phyloP scores from a whole-genome alignment of 179 eudicot species.

The Spinacia oleracea region DNA sequence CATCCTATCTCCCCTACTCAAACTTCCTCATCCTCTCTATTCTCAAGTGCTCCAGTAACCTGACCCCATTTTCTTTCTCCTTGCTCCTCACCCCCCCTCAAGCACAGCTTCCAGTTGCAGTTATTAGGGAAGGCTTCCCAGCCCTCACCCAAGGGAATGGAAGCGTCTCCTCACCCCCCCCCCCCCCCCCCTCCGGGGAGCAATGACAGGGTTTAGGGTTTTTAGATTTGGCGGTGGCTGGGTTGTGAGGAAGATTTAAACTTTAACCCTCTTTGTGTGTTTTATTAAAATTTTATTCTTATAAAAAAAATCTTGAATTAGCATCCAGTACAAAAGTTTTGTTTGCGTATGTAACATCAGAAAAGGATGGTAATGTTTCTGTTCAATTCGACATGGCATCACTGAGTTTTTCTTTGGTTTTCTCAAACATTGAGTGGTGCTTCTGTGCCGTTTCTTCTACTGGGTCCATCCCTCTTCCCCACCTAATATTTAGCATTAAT shows the following conservation, averaged over 20 bases:
- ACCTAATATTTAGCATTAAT: neutral
- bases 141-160: neutral
- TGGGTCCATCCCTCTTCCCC: neutral
- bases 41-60: neutral
- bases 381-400: neutral
- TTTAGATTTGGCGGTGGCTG: neutral
- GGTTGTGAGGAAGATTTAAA: neutral
- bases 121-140: neutral
- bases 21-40: neutral
- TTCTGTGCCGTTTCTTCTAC: conserved; percentile 9
- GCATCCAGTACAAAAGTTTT: neutral
- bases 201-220: neutral
- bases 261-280: no score
- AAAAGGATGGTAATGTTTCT: neutral
- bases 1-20: neutral
- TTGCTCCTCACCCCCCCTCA: neutral
- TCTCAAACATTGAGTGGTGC: neutral
- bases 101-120: neutral
- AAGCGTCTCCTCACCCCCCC: neutral
- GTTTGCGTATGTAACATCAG: neutral
- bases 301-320: conserved; percentile 5
- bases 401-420: neutral
- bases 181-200: no score
- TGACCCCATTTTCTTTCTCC: neutral
- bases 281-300: no score